Conservation (phyloP, 176 grass and related monocot genomes). For the Aegilops tauschii region DNA sequence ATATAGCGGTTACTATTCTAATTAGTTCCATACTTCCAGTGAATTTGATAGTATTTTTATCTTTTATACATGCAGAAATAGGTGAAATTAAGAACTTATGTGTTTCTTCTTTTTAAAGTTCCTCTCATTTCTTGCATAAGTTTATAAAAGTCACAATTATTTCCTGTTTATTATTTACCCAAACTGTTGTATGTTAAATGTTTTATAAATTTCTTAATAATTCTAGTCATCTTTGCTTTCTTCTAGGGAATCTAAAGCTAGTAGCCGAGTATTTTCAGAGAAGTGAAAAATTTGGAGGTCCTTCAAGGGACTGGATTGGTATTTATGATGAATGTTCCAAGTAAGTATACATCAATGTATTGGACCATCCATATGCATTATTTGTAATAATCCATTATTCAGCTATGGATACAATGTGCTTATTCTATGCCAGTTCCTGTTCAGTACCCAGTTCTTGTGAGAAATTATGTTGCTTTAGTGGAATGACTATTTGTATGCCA, state of each 20-base stretch:
- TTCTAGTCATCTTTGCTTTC: slow-evolving; percentile 11
- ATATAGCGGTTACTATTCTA: background rate
- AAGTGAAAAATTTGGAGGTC: slow-evolving; percentile 84
- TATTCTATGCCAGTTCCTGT: background rate
- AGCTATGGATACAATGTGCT: background rate
- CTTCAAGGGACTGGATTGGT: slow-evolving; percentile 91
- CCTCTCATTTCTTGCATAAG: background rate
- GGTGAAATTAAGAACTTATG: background rate
- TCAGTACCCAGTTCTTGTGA: background rate
- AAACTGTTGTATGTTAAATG: slow-evolving; percentile 10
- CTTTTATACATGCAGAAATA: background rate
- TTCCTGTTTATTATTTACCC: background rate
- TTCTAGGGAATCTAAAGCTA: slow-evolving; percentile 78
- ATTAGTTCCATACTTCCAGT: slow-evolving; percentile 6
- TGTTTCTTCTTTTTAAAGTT: background rate
- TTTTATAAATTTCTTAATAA: background rate
- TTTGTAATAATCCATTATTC: background rate
- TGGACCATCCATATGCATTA: slow-evolving; percentile 1
- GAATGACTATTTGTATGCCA: slow-evolving; percentile 3
- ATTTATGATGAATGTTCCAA: slow-evolving; percentile 99
- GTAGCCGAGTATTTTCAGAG: slow-evolving; percentile 93
- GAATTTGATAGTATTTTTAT: background rate
- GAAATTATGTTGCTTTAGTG: background rate
- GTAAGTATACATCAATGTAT: slow-evolving; percentile 50
- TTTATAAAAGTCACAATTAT: background rate